Conservation (phyloP, 2,329 filamentous ascomycete species). For the Simplicillium sp. region DNA sequence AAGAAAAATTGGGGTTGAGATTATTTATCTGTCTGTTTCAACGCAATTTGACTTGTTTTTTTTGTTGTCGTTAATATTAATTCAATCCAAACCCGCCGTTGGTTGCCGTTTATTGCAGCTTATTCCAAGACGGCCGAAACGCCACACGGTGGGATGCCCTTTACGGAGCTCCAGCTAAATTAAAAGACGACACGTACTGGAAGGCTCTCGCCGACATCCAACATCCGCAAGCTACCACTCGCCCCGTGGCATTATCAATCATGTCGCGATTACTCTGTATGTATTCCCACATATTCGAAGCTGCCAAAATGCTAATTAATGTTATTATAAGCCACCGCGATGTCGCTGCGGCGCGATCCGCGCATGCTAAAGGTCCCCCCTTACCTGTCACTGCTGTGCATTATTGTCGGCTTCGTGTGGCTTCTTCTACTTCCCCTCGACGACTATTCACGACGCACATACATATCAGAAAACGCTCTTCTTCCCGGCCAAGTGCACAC, state of each 20-base stretch:
- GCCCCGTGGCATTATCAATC: constrained; percentile 1
- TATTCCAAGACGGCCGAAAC: too few relatives aligned
- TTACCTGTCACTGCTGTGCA: constrained; percentile 76
- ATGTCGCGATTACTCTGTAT: constrained; percentile 48
- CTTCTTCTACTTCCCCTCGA: constrained; percentile 82
- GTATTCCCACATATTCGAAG: constrained; percentile 10
- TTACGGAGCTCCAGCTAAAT: too few relatives aligned
- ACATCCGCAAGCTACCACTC: too few relatives aligned
- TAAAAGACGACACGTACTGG: too few relatives aligned
- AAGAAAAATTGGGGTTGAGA: too few relatives aligned
- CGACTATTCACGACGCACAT: constrained; percentile 83
- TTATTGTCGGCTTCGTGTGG: constrained; percentile 80
- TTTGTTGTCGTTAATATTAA: too few relatives aligned
- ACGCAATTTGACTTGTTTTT: too few relatives aligned
- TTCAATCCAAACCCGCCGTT: too few relatives aligned
- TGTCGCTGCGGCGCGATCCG: constrained; percentile 70
- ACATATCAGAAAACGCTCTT: constrained; percentile 95
- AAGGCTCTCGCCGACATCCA: too few relatives aligned
- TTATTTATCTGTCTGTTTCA: too few relatives aligned
- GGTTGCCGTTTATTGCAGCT: too few relatives aligned
- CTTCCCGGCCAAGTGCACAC: constrained; percentile 94
- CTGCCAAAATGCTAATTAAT: neutral
- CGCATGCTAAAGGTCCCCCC: constrained; percentile 76
- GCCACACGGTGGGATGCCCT: too few relatives aligned
- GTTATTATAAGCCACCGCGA: constrained; percentile 39